phyloP scores from a whole-genome alignment of 352 stramenopile species.

The Pilasporangium apinafurcum region DNA sequence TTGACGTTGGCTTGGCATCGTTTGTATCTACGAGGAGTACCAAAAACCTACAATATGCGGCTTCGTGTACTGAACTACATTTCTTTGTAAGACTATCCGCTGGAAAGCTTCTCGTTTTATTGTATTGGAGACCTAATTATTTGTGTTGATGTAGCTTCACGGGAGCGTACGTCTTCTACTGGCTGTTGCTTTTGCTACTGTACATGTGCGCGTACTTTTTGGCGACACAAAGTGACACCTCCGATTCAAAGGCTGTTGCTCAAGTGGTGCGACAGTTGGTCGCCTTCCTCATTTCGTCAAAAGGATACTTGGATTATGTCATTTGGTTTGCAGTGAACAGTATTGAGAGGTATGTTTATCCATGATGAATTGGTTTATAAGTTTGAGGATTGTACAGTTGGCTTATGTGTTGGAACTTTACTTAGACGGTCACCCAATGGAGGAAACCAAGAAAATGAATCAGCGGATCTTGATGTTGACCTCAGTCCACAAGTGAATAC shows the following conservation, averaged over 20 bases:
- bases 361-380: background rate
- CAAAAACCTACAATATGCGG: conserved; percentile 87
- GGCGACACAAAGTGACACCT: conserved; percentile 56
- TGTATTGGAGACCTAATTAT: too few species aligned
- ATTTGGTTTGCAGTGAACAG: conserved; percentile 90
- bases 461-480: conserved; percentile 77
- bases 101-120: too few species aligned
- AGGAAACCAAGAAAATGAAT: conserved; percentile 44
- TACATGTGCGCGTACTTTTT: conserved; percentile 91
- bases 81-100: conserved; percentile 58
- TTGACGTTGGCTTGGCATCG: conserved; percentile 79
- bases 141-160: conserved; percentile 46
- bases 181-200: conserved; percentile 75
- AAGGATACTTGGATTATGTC: conserved; percentile 84
- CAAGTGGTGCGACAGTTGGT: conserved; percentile 81
- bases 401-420: background rate
- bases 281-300: conserved; percentile 76
- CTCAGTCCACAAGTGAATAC: conserved; percentile 85
- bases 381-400: background rate
- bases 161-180: conserved; percentile 86
- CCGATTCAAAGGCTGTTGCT: conserved; percentile 45
- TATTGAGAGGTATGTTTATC: conserved; percentile 49
- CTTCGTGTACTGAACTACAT: conserved; percentile 87
- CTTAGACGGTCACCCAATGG: conserved; percentile 22
- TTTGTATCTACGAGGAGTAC: conserved; percentile 75